Conservation (phyloP, 495 filamentous ascomycete species). For the Aspergillus steynii region DNA sequence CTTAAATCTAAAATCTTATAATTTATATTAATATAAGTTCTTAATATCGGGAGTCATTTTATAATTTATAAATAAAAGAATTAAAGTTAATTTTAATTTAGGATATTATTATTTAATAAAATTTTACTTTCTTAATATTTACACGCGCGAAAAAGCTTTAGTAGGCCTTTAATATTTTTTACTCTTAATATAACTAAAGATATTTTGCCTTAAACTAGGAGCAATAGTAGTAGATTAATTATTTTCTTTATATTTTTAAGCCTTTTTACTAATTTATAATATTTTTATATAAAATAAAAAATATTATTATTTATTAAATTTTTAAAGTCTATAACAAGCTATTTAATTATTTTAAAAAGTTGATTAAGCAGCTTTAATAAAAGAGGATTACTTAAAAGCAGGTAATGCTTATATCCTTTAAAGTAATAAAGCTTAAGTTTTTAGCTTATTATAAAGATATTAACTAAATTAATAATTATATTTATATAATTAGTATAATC, state of each 20-base stretch:
- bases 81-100: conserved; percentile 15
- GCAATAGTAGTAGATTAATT: conserved; percentile 25
- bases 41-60: conserved; percentile 19
- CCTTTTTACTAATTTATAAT: conserved; percentile 20
- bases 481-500: conserved; percentile 26
- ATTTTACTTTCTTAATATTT: neutral
- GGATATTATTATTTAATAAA: conserved; percentile 12
- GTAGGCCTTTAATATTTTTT: conserved; percentile 14
- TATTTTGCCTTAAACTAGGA: conserved; percentile 9
- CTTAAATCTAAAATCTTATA: conserved; percentile 13
- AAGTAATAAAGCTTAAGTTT: conserved; percentile 14
- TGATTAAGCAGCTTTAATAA: neutral
- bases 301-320: conserved; percentile 15
- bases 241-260: conserved; percentile 12
- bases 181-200: conserved; percentile 3
- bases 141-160: neutral
- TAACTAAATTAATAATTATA: conserved; percentile 8
- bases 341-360: conserved; percentile 8
- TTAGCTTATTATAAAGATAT: conserved; percentile 18
- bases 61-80: conserved; percentile 11
- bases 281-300: conserved; percentile 11
- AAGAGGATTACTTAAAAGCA: conserved; percentile 12
- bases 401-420: conserved; percentile 14
- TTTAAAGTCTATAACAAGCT: conserved; percentile 7
- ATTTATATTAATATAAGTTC: conserved; percentile 2